Conservation (phyloP, 805 yeast genomes). For the Pichia insulana region DNA sequence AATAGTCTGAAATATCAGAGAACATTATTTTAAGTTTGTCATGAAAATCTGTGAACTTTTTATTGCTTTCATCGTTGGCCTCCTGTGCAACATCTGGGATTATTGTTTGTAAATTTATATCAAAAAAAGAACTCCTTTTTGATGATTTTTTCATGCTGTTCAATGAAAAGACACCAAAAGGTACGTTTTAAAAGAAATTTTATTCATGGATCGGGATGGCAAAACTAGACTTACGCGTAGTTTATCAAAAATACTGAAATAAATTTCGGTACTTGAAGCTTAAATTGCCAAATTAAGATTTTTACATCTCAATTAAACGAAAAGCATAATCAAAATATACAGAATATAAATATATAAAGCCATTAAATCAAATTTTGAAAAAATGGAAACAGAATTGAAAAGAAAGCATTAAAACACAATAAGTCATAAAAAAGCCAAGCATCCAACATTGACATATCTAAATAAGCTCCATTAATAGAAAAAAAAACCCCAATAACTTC, state of each 20-base stretch:
- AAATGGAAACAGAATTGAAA: conserved; percentile 6
- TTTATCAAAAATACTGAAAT: too few relatives aligned
- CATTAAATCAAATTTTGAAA: background rate
- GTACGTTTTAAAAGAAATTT: too few relatives aligned
- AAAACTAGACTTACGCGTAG: too few relatives aligned
- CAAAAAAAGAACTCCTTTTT: conserved; percentile 6
- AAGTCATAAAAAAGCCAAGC: conserved; percentile 4
- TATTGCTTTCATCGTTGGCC: background rate
- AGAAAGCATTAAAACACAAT: conserved; percentile 10
- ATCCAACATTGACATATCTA: background rate
- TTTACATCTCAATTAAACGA: too few relatives aligned
- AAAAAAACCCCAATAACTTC: conserved; percentile 5
- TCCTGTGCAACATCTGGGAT: background rate
- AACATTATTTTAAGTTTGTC: conserved; percentile 29
- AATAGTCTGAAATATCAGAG: conserved; percentile 22
- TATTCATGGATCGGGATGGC: too few relatives aligned
- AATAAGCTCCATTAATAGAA: conserved; percentile 6
- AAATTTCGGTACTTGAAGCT: too few relatives aligned
- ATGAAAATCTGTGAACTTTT: conserved; percentile 17
- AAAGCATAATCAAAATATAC: background rate
- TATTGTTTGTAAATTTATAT: conserved; percentile 8
- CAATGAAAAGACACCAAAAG: too few relatives aligned
- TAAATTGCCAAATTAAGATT: too few relatives aligned
- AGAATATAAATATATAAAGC: background rate
- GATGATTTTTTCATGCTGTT: background rate